Evolutionary conservation across 2,329 filamentous ascomycete genomes (phyloP).

Genomic region (Parastagonospora avenae): DNA sequence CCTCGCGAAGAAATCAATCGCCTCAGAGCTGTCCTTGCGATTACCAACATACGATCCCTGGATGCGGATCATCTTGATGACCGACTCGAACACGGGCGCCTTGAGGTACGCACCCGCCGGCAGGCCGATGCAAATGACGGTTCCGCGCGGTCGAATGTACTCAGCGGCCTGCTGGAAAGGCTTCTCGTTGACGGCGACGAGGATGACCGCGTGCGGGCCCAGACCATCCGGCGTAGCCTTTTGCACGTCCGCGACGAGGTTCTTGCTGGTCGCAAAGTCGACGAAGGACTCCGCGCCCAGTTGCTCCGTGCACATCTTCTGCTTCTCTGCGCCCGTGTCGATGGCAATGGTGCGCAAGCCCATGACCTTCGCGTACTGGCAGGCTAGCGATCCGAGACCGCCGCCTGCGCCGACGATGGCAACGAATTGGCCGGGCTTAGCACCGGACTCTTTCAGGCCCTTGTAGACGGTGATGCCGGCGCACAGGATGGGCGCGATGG

Average conservation of each 20-base stretch:
- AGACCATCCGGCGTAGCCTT: slow-evolving; percentile 77
- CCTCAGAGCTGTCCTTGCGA: slow-evolving; percentile 84
- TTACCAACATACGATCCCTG: slow-evolving; percentile 90
- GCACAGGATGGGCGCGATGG: slow-evolving; percentile 79
- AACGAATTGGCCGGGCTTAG: slow-evolving; percentile 74
- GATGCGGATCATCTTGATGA: slow-evolving; percentile 89
- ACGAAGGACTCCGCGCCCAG: slow-evolving; percentile 76
- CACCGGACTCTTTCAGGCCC: slow-evolving; percentile 83
- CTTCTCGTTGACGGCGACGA: slow-evolving; percentile 85
- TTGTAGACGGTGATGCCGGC: slow-evolving; percentile 90
- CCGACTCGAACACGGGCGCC: slow-evolving; percentile 87
- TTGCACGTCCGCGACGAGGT: slow-evolving; percentile 85
- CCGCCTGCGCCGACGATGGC: slow-evolving; percentile 88
- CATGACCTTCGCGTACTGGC: slow-evolving; percentile 92
- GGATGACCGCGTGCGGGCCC: slow-evolving; percentile 84
- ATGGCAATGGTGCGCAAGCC: slow-evolving; percentile 80
- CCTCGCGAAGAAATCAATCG: slow-evolving; percentile 84
- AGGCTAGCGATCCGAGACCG: slow-evolving; percentile 77
- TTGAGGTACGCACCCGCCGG: slow-evolving; percentile 76
- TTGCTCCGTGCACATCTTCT: slow-evolving; percentile 65
- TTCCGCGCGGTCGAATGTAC: slow-evolving; percentile 83
- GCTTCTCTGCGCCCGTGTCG: slow-evolving; percentile 83
- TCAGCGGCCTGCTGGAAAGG: slow-evolving; percentile 93
- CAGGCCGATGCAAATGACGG: slow-evolving; percentile 86
- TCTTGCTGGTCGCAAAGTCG: slow-evolving; percentile 77